These are phyloP conservation scores for Tulasnella sp. DNA, from an alignment of 768 basidiomycete species.

Conservation along the genomic window DNA sequence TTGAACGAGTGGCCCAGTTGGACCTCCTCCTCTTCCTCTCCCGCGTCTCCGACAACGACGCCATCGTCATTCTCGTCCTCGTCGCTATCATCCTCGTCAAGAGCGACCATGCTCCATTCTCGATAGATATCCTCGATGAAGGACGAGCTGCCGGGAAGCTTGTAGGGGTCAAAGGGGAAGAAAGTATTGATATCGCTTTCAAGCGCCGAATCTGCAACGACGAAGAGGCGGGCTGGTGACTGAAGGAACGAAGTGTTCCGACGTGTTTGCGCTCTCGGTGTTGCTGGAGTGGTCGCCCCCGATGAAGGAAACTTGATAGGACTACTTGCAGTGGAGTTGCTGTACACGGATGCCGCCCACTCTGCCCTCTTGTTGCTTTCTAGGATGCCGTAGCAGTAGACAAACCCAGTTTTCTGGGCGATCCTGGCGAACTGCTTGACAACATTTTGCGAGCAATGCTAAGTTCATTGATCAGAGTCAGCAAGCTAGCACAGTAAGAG, in stretches of 20 bases:
- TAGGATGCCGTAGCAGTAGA: slow-evolving; percentile 89
- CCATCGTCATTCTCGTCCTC: slow-evolving; percentile 44
- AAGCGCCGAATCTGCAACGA: slow-evolving; percentile 23
- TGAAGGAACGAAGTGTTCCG: neutral
- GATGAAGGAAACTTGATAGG: neutral
- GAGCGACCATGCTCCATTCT: slow-evolving; percentile 77
- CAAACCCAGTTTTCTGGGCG: slow-evolving; percentile 79
- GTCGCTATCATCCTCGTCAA: slow-evolving; percentile 55
- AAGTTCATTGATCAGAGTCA: neutral
- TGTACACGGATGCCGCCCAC: slow-evolving; percentile 22
- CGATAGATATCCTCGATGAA: slow-evolving; percentile 81
- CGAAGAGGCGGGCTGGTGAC: neutral
- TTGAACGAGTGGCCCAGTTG: slow-evolving; percentile 57
- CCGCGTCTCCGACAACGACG: slow-evolving; percentile 20
- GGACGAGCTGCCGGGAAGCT: slow-evolving; percentile 60
- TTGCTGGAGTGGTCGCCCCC: neutral
- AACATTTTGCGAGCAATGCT: slow-evolving; percentile 86
- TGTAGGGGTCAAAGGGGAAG: slow-evolving; percentile 98
- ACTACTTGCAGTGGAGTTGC: neutral
- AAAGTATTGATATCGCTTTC: slow-evolving; percentile 72
- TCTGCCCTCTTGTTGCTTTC: slow-evolving; percentile 74
- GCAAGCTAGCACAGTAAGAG: neutral
- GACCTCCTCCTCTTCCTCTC: slow-evolving; percentile 28
- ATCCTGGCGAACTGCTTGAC: slow-evolving; percentile 90
- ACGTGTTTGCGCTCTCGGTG: neutral